Evolutionary conservation across 345 rosid genomes (phyloP).

Genomic region (Rhodamnia rubescens): DNA sequence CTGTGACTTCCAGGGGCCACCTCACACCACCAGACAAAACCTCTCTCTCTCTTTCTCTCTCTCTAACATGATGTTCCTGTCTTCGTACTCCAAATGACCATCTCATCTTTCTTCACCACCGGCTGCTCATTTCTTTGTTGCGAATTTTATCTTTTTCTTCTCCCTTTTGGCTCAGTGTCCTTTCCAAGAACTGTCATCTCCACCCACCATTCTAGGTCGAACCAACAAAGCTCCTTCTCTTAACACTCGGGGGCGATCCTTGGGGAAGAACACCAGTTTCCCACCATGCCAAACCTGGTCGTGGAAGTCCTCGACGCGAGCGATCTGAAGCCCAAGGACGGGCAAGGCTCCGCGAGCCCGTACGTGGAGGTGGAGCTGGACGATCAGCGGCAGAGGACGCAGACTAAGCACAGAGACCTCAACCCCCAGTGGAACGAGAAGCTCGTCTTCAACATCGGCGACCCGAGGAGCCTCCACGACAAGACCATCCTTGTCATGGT

Average conservation of each 20-base stretch:
- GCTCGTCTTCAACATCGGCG: background rate
- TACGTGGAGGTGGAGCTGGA: conserved; percentile 13
- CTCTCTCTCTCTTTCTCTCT: background rate
- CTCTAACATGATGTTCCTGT: background rate
- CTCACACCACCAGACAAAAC: background rate
- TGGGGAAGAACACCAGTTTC: background rate
- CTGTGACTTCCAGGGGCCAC: background rate
- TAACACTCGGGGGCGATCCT: background rate
- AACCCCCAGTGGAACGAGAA: conserved; percentile 15
- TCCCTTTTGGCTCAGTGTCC: background rate
- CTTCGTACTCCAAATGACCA: background rate
- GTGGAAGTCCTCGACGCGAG: conserved; percentile 10
- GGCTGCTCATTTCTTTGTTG: background rate
- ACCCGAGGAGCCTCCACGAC: background rate
- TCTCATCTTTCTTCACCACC: background rate
- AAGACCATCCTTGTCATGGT: background rate
- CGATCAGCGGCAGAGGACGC: background rate
- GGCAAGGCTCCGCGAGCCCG: conserved; percentile 12
- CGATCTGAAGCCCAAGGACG: conserved; percentile 18
- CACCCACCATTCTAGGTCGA: background rate
- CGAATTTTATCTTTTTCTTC: no score
- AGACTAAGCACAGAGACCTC: conserved; percentile 1
- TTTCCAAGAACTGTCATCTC: background rate
- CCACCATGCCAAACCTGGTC: conserved; percentile 2
- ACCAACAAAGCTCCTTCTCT: background rate